Conservation (phyloP, 306 rosid species). For the Medicago ruthenica region DNA sequence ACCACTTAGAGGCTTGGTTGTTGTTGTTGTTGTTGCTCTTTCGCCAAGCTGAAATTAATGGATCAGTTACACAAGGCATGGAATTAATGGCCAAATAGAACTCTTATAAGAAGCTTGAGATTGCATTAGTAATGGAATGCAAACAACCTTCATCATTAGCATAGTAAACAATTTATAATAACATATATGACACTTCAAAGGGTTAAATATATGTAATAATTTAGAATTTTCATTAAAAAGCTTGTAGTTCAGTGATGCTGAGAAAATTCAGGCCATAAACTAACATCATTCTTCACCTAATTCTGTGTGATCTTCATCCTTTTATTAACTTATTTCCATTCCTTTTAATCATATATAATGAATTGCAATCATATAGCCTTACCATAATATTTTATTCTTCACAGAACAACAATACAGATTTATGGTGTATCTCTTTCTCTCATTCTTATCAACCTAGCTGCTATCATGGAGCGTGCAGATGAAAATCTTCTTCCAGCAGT, state of each 20-base stretch:
- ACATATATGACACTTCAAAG: too few relatives aligned
- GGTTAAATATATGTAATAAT: too few relatives aligned
- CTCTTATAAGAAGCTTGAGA: too few relatives aligned
- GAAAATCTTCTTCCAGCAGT: constrained; percentile 97
- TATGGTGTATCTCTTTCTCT: constrained; percentile 79
- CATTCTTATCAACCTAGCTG: constrained; percentile 85
- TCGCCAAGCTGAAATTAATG: too few relatives aligned
- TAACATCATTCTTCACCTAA: not conserved
- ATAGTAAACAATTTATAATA: too few relatives aligned
- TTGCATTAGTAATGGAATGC: too few relatives aligned
- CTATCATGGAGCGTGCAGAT: constrained; percentile 95
- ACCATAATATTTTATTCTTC: constrained; percentile 17
- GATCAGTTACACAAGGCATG: too few relatives aligned
- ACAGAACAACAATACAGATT: constrained; percentile 57
- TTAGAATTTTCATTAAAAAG: not conserved
- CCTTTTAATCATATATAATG: constrained; percentile 12
- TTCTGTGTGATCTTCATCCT: too few relatives aligned
- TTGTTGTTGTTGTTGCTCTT: too few relatives aligned
- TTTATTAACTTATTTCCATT: not conserved
- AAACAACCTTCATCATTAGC: too few relatives aligned
- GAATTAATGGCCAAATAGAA: too few relatives aligned
- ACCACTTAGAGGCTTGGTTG: too few relatives aligned
- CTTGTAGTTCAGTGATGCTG: not conserved
- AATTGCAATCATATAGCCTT: constrained; percentile 17
- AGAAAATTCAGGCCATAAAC: constrained; percentile 16